A percentile compares a stretch with the other conserved stretches of the same genome.
phyloP scores from a whole-genome alignment of 2,329 filamentous ascomycete species.

The Trematosphaeria pertusa region DNA sequence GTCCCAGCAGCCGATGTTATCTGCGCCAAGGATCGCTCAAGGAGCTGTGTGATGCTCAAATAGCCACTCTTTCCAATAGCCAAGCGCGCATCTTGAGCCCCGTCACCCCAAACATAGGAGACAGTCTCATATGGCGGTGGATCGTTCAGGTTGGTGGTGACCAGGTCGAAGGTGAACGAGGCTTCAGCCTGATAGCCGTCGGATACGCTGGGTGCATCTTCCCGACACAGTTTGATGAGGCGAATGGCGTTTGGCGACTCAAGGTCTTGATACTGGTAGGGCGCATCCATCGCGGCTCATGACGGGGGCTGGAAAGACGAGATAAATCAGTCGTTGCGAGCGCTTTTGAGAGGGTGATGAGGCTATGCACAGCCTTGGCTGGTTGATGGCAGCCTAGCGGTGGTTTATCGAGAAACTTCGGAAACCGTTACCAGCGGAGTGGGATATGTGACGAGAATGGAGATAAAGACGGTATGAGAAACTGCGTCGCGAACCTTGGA shows the following conservation, averaged over 20 bases:
- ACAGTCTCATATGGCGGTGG: constrained; percentile 27
- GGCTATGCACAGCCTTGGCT: too few species aligned
- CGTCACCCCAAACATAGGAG: constrained; percentile 31
- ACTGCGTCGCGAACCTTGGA: too few species aligned
- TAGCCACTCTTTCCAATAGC: not conserved
- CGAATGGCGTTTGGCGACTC: not conserved
- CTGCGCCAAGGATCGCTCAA: not conserved
- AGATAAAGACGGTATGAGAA: too few species aligned
- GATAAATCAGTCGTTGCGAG: too few species aligned
- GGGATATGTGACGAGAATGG: too few species aligned
- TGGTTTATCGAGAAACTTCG: too few species aligned
- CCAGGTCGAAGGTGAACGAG: not conserved
- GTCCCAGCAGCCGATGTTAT: not conserved
- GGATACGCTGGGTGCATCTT: not conserved
- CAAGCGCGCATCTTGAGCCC: not conserved
- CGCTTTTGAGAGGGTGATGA: too few species aligned
- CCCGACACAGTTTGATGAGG: not conserved
- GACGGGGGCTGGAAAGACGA: too few species aligned
- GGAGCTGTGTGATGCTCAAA: not conserved
- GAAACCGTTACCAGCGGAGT: too few species aligned
- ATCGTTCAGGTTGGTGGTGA: not conserved
- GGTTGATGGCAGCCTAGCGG: too few species aligned
- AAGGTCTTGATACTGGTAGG: not conserved
- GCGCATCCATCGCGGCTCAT: not conserved
- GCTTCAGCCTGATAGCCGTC: not conserved